Base-by-base conservation (phyloP, 768 basidiomycete species). In the Steccherinum ochraceum region DNA sequence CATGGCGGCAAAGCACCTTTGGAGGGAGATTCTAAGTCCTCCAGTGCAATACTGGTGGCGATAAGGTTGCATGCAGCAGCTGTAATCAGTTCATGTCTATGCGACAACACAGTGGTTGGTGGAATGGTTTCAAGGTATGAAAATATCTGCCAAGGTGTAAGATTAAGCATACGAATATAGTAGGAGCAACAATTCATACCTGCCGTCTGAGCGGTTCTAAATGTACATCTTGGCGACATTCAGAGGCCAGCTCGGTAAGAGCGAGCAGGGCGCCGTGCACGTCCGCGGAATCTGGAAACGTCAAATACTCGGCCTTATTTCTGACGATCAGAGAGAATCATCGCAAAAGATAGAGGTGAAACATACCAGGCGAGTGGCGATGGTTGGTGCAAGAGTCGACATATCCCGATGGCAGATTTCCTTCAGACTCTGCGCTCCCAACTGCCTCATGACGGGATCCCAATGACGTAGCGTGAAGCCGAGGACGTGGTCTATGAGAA, bases 221-320 rank as follows among this genome's bases (percentile, higher is more conserved):
- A 19, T 52, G 30, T n/a, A 45, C 46, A 1, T 48, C 35, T 40
- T 73, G 63, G 13, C 65, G 69, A 56, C 76, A 83, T 1, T 82
- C 83, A n/a, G 68, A 63, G 0, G 90, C 82, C 13, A 97, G 70
- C 62, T 93, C 86, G 5, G 77, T 75, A 21, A 97, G 71, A 1
- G 80, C 82, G 20, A 84, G 70, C n/a, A 97, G 67, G 7, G 77
- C 84, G 2, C 95, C 95, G 61, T 97, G 93, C 10, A 93, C 69
- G 59, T 88, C 86, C 18, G 75, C 69, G 12, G 72, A 53, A 65
- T 96, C 93, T 19, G 79, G 63, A 5, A 86, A 84, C 12, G 75
- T 72, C 23, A 86, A 67, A 4, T 91, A 66, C 25, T 66, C 64
- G 2, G 72, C 70, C 89, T 91, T 53, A 11, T 13, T 2, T 11